These are phyloP conservation scores for Vanrija pseudolonga DNA, from an alignment of 1,284 basidiomycete species.

Conservation along the genomic window DNA sequence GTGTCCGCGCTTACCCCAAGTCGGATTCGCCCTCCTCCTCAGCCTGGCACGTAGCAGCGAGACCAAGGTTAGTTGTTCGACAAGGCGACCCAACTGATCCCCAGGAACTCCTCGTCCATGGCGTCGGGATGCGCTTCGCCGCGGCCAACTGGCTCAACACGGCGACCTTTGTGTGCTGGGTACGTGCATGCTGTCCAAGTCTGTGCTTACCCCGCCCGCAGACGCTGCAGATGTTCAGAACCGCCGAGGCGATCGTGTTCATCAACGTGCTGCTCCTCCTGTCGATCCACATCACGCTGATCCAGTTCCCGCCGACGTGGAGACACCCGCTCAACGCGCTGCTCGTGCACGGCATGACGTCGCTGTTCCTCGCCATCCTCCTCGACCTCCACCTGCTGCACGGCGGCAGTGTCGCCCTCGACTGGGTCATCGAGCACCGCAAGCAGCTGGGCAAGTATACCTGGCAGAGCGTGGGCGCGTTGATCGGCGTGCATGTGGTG, in stretches of 20 bases:
- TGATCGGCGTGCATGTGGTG: slow-evolving; percentile 36
- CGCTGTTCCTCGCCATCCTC: slow-evolving; percentile 52
- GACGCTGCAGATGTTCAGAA: slow-evolving; percentile 46
- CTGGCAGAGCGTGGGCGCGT: slow-evolving; percentile 36
- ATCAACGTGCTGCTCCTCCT: slow-evolving; percentile 45
- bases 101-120: slow-evolving; percentile 65
- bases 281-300: slow-evolving; percentile 42
- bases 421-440: slow-evolving; percentile 46
- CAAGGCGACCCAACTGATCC: too few relatives aligned
- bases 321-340: slow-evolving; percentile 52
- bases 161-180: slow-evolving; percentile 76
- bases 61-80: slow-evolving; percentile 67
- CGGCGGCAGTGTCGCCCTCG: slow-evolving; percentile 52
- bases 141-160: slow-evolving; percentile 77
- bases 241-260: slow-evolving; percentile 43
- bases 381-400: slow-evolving; percentile 52
- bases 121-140: slow-evolving; percentile 71
- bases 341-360: slow-evolving; percentile 54
- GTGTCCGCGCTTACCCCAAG: slow-evolving; percentile 51
- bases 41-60: slow-evolving; percentile 66
- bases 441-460: slow-evolving; percentile 31
- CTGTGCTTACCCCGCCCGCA: slow-evolving; percentile 7
- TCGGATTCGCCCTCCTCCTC: slow-evolving; percentile 75
- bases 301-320: slow-evolving; percentile 40
- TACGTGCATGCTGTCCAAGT: slow-evolving; percentile 43